These are phyloP conservation scores for Puccinia hordei DNA, from an alignment of 1,284 basidiomycete genomes.

Conservation along the genomic window DNA sequence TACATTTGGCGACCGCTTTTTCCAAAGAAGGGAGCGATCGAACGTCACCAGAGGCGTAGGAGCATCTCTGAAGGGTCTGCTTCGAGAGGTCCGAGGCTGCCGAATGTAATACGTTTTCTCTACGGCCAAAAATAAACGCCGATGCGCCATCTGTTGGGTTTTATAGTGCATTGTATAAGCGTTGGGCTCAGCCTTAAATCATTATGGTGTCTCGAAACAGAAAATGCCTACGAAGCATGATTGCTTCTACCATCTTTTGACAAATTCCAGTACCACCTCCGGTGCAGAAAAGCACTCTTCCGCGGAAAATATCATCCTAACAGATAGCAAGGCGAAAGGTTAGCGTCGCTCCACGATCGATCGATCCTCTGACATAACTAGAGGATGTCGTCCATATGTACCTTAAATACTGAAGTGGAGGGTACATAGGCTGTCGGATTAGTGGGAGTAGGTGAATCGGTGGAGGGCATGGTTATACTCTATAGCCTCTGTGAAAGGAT, in stretches of 20 bases:
- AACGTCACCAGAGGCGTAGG: conserved; percentile 80
- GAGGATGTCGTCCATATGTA: not conserved
- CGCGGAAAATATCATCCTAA: conserved; percentile 73
- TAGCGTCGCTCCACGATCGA: not conserved
- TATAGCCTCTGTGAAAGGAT: too few species aligned
- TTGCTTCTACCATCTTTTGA: conserved; percentile 77
- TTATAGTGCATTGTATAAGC: not conserved
- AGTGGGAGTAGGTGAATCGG: not conserved
- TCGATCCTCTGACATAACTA: not conserved
- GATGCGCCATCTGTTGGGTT: conserved; percentile 59
- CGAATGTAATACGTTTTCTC: conserved; percentile 72
- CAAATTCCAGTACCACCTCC: conserved; percentile 72
- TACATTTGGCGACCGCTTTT: conserved; percentile 68
- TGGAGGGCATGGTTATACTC: not conserved
- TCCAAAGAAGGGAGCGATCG: conserved; percentile 73
- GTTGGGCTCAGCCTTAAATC: conserved; percentile 22
- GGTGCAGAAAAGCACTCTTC: conserved; percentile 88
- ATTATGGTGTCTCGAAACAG: conserved; percentile 6
- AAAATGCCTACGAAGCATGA: conserved; percentile 64
- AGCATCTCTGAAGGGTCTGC: conserved; percentile 71
- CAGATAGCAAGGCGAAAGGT: not conserved
- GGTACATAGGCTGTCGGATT: not conserved
- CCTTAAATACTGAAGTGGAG: conserved; percentile 15
- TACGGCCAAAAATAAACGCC: conserved; percentile 56
- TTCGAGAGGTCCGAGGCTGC: conserved; percentile 73